phyloP scores from a whole-genome alignment of 2,329 filamentous ascomycete genomes.

The Zymoseptoria pseudotritici region DNA sequence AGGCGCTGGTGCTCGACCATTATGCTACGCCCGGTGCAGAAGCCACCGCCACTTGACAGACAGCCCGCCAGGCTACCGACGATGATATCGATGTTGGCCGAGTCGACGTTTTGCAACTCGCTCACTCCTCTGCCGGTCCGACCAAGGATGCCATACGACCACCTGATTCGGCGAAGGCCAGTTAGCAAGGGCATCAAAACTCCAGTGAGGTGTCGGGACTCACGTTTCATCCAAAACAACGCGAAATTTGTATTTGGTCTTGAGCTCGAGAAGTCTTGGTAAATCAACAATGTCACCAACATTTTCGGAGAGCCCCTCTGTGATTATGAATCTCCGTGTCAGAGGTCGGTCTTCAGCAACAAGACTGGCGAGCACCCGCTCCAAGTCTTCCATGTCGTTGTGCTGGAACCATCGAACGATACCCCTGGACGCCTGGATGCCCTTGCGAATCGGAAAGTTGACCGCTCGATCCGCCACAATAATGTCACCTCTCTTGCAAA shows the following conservation, averaged over 20 bases:
- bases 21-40: conserved; percentile 84
- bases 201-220: too few relatives aligned
- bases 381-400: conserved; percentile 88
- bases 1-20: conserved; percentile 97
- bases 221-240: conserved; percentile 87
- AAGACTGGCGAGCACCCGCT: conserved; percentile 74
- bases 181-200: background rate
- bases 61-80: conserved; percentile 84
- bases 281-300: conserved; percentile 77
- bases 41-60: conserved; percentile 85
- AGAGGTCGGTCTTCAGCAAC: conserved; percentile 77
- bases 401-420: conserved; percentile 90
- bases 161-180: conserved; percentile 30
- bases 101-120: conserved; percentile 91
- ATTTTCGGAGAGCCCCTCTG: conserved; percentile 86
- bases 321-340: conserved; percentile 89
- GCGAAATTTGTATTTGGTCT: conserved; percentile 94
- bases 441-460: conserved; percentile 89
- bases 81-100: conserved; percentile 90
- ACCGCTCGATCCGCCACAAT: conserved; percentile 91
- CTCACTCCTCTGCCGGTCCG: conserved; percentile 85
- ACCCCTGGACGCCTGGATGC: conserved; percentile 83
- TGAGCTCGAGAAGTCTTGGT: conserved; percentile 83
- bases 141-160: conserved; percentile 91
- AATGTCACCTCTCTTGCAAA: conserved; percentile 93